Evolutionary conservation across 176 grass and related monocot genomes (phyloP).

Genomic region (Paspalum vaginatum): DNA sequence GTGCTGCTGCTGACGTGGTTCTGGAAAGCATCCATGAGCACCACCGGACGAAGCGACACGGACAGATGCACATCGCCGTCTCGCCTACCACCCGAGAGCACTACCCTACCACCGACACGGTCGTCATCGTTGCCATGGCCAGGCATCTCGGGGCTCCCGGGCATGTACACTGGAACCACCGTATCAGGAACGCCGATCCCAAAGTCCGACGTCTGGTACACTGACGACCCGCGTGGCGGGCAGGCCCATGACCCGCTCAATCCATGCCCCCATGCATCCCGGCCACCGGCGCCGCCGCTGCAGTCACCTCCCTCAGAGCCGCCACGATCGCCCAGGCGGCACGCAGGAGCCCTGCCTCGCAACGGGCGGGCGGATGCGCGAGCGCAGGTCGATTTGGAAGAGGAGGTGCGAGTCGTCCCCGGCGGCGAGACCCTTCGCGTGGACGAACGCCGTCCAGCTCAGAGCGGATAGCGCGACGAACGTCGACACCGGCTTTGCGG

Average conservation of each 20-base stretch:
- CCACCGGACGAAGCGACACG: too few relatives aligned
- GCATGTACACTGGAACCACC: neutral
- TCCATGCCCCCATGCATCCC: neutral
- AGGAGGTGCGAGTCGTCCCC: conserved; percentile 12
- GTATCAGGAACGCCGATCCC: neutral
- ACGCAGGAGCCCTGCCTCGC: neutral
- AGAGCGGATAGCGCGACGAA: conserved; percentile 32
- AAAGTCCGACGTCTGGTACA: neutral
- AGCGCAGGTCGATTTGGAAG: conserved; percentile 29
- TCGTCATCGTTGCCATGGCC: too few relatives aligned
- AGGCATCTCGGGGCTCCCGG: neutral
- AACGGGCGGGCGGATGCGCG: conserved; percentile 31
- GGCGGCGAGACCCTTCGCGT: conserved; percentile 4
- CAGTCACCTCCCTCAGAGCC: neutral
- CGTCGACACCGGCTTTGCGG: conserved; percentile 25
- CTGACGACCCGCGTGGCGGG: neutral
- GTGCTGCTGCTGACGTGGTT: too few relatives aligned
- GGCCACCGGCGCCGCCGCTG: neutral
- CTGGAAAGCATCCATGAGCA: too few relatives aligned
- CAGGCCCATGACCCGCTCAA: neutral
- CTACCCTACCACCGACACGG: too few relatives aligned
- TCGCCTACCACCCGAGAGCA: too few relatives aligned
- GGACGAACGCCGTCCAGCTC: conserved; percentile 21
- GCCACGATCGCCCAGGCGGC: conserved; percentile 19
- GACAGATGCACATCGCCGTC: too few relatives aligned